phyloP scores from a whole-genome alignment of 805 yeast species.

The Candida ipomoeae region DNA sequence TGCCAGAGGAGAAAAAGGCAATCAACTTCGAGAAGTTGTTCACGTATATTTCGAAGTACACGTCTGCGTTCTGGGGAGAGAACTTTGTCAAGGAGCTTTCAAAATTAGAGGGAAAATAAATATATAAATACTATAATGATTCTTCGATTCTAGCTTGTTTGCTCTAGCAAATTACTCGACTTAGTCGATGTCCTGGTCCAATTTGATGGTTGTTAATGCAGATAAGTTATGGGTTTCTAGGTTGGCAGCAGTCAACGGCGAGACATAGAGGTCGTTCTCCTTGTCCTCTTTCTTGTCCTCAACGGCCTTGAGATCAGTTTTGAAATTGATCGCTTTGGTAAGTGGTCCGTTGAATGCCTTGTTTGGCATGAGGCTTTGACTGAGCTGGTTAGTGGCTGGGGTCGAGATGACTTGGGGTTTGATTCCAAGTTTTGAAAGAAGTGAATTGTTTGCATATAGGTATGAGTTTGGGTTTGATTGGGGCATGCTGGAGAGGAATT shows the following conservation, averaged over 20 bases:
- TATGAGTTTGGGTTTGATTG: slow-evolving; percentile 25
- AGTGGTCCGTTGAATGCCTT: neutral
- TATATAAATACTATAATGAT: neutral
- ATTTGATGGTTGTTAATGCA: slow-evolving; percentile 6
- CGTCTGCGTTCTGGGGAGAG: slow-evolving; percentile 97
- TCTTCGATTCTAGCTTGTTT: neutral
- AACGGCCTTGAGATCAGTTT: neutral
- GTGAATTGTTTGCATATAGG: slow-evolving; percentile 31
- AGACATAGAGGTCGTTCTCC: slow-evolving; percentile 5
- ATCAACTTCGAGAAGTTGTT: slow-evolving; percentile 81
- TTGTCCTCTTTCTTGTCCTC: slow-evolving; percentile 11
- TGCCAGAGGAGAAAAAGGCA: slow-evolving; percentile 74
- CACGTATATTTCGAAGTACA: slow-evolving; percentile 84
- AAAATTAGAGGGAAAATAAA: slow-evolving; percentile 22
- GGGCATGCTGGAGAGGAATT: slow-evolving; percentile 20
- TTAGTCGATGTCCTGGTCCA: slow-evolving; percentile 8
- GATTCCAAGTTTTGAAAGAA: slow-evolving; percentile 37
- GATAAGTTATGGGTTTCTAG: slow-evolving; percentile 16
- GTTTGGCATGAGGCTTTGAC: slow-evolving; percentile 6
- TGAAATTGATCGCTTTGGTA: neutral
- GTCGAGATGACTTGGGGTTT: slow-evolving; percentile 39
- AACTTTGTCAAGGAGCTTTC: slow-evolving; percentile 84
- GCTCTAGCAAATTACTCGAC: slow-evolving; percentile 11
- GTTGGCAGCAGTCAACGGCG: slow-evolving; percentile 16
- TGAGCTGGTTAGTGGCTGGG: slow-evolving; percentile 19